These are phyloP conservation scores for Salix brachista DNA, from an alignment of 345 rosid genomes.

Conservation along the genomic window DNA sequence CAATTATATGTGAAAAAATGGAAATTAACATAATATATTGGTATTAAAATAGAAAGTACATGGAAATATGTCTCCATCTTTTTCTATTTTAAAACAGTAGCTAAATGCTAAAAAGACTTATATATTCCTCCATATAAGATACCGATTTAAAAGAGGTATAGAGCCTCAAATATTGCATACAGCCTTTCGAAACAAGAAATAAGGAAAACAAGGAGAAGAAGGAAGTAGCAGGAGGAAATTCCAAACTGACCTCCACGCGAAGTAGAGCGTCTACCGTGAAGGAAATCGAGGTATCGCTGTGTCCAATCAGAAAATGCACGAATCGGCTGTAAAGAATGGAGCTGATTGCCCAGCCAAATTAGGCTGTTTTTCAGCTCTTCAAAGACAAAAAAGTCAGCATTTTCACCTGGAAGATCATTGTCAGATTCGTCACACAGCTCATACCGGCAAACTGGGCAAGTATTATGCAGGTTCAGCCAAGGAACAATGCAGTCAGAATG, in stretches of 20 bases:
- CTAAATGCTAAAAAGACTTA: no score
- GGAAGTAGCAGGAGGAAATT: slow-evolving; percentile 5
- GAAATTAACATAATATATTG: neutral
- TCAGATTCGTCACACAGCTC: slow-evolving; percentile 18
- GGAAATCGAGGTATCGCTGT: slow-evolving; percentile 9
- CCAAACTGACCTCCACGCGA: slow-evolving; percentile 26
- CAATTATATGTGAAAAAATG: neutral
- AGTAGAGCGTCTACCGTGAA: slow-evolving; percentile 10
- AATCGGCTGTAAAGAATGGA: slow-evolving; percentile 32
- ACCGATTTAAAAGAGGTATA: neutral
- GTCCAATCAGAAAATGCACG: slow-evolving; percentile 38
- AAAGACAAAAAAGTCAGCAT: slow-evolving; percentile 1
- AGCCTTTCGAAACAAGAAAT: neutral
- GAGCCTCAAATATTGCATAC: neutral
- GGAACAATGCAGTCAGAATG: slow-evolving; percentile 68
- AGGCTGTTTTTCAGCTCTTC: slow-evolving; percentile 23
- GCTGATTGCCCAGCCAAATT: slow-evolving; percentile 27
- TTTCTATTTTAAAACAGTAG: no score
- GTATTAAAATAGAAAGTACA: no score
- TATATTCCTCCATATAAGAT: neutral
- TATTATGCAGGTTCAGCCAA: slow-evolving; percentile 63
- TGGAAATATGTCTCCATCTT: no score
- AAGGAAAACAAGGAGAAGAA: slow-evolving; percentile 5
- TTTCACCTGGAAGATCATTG: neutral
- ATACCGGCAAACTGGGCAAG: slow-evolving; percentile 71